Evolutionary conservation across 495 filamentous ascomycete genomes (phyloP), one percentile per base, ranked within the genome.

Genomic region (Oidiodendron maius): DNA sequence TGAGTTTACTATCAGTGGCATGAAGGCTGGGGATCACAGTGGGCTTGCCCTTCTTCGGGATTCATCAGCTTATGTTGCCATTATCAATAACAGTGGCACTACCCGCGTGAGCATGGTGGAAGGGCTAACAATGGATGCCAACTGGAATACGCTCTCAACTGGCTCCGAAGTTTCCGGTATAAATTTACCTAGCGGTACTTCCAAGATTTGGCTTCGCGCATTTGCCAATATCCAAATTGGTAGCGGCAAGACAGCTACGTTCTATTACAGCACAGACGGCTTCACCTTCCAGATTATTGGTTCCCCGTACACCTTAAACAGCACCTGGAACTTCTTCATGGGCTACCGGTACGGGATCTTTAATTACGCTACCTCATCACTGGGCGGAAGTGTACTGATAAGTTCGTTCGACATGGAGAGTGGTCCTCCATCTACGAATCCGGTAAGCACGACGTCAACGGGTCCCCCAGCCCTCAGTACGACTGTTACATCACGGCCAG

Each of bases 341-440:
- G 78, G 76, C 0, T 80, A 81, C 60, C 67, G 76, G 9, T 82
- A 64, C 56, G 77, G 63, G 0, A 69, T 80, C 10, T 81, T 82
- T 51, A 81, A 81, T 53, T 76, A 64, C 60, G 79, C 75, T 0
- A 82, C 77, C 0, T 64, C 68, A 42, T 61, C 50, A 11, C 53
- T 78, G 3, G 77, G 77, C 0, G 78, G 78, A 0, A 52, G 36
- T n/a, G 53, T 56, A n/a, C 40, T 26, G 11, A 23, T 56, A 17
- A 39, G 5, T 5, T 56, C 53, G 3, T 56, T 56, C 50, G 42
- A 9, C 8, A 17, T 40, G 8, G 37, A 40, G n/a, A n/a, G n/a
- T n/a, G n/a, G n/a, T n/a, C n/a, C n/a, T n/a, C n/a, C n/a, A n/a
- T n/a, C n/a, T n/a, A n/a, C n/a, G n/a, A n/a, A n/a, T n/a, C n/a